Base-by-base conservation (phyloP, 1,139 yeast genomes). In the Protomyces macrosporus region DNA sequence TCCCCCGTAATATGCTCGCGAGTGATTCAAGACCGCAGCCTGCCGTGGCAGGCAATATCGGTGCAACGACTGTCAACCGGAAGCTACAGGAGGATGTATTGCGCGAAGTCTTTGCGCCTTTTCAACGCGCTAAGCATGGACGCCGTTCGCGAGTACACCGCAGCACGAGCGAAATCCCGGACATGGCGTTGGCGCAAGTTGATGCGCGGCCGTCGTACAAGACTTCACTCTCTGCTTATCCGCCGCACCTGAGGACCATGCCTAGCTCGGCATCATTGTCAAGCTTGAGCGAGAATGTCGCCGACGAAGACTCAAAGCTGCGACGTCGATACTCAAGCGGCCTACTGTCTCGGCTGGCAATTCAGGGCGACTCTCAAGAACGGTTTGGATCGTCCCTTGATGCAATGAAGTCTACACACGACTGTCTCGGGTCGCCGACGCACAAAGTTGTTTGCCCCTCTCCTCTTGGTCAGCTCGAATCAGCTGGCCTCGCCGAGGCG, bases 71-170 rank as follows among this genome's bases (percentile, higher is more conserved):
- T 1, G 84, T 86, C 9, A 87, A 87, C 71, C 79, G 83, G 30
- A 81, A 83, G 69, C 75, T 87, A 33, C 85, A 86, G 68, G 90
- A 86, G 68, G 75, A 84, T 60, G 88, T 87, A 0, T 72, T 87
- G 37, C 81, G 82, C 55, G 93, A 87, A 71, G 91, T 86, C 0
- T 86, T 87, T 75, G 85, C 87, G 0, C 86, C 86, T 3, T 67
- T 72, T 48, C 57, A 60, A n/a, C 56, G 66, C 54, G 9, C 14
- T 4, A 52, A 32, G 32, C 60, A 57, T 30, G 30, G 52, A 37
- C 55, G 50, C 12, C 55, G 48, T 9, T 34, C 53, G 14, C 35
- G 53, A 9, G 37, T 30, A 10, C 35, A 32, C 23, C 36, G 37
- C 7, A 32, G 35, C 36, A 33, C 53, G 7, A 6, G 35, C 14